phyloP scores from a whole-genome alignment of 1,139 yeast species.

The Candida sojae region DNA sequence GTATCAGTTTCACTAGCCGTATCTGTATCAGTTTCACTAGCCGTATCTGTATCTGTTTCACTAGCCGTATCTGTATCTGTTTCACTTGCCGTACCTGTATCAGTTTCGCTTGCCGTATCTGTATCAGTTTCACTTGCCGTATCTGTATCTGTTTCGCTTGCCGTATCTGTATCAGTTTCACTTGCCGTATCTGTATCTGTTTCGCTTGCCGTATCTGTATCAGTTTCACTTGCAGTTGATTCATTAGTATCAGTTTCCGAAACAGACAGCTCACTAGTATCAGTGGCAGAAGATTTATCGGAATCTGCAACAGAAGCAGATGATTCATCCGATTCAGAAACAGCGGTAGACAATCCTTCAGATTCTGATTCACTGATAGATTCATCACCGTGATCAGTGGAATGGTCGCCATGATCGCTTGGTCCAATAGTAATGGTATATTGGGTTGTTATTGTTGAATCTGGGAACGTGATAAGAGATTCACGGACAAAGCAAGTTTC shows the following conservation, averaged over 20 bases:
- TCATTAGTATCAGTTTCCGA: too few species aligned
- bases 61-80: too few species aligned
- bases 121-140: neutral
- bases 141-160: neutral
- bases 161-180: neutral
- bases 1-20: neutral
- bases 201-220: neutral
- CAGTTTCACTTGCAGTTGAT: neutral
- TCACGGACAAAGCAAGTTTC: constrained; percentile 2
- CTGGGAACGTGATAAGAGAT: constrained; percentile 1
- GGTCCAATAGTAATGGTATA: constrained; percentile 1
- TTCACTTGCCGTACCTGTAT: neutral
- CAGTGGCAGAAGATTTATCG: too few species aligned
- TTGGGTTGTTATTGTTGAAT: neutral
- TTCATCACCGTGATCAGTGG: too few species aligned
- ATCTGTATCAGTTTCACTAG: neutral
- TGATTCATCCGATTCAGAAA: too few species aligned
- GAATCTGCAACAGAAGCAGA: too few species aligned
- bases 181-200: neutral
- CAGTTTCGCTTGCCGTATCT: neutral
- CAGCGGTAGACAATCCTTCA: too few species aligned
- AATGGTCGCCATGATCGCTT: neutral
- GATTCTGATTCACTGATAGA: too few species aligned
- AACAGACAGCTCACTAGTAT: too few species aligned
- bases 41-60: too few species aligned